phyloP scores from a whole-genome alignment of 1,284 basidiomycete genomes.

The Phellinidium pouzarii region DNA sequence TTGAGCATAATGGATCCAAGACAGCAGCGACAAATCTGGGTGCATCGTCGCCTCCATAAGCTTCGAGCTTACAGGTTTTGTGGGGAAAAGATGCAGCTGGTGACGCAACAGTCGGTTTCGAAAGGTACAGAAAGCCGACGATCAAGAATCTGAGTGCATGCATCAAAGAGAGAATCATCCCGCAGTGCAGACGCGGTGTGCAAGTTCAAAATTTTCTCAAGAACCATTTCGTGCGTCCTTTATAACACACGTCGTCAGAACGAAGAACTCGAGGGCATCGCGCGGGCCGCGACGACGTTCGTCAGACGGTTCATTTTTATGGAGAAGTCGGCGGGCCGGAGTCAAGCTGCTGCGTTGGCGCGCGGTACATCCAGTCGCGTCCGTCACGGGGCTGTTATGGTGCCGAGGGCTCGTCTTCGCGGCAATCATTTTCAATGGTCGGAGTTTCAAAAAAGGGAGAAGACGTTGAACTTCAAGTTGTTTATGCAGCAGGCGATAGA shows the following conservation, averaged over 20 bases:
- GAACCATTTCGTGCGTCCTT: background rate
- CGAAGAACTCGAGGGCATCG: no score
- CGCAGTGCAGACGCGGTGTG: no score
- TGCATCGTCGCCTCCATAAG: slow-evolving; percentile 43
- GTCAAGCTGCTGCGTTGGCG: background rate
- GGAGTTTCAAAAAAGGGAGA: no score
- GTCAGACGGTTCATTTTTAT: background rate
- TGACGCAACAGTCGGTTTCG: background rate
- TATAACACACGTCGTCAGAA: no score
- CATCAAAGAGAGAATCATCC: background rate
- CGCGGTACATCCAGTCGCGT: no score
- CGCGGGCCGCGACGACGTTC: background rate
- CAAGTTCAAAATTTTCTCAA: no score
- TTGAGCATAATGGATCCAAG: slow-evolving; percentile 33
- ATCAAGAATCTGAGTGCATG: background rate
- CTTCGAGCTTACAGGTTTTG: background rate
- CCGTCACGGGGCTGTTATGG: no score
- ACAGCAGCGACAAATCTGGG: slow-evolving; percentile 42
- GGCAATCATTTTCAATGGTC: no score
- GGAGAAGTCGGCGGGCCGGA: background rate
- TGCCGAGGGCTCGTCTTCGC: no score
- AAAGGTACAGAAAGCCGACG: background rate
- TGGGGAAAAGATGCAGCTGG: background rate
- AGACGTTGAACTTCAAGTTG: no score
- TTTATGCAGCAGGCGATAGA: no score